Evolutionary conservation across 305 asterid species (phyloP).

Genomic region (Fraxinus latifolia): DNA sequence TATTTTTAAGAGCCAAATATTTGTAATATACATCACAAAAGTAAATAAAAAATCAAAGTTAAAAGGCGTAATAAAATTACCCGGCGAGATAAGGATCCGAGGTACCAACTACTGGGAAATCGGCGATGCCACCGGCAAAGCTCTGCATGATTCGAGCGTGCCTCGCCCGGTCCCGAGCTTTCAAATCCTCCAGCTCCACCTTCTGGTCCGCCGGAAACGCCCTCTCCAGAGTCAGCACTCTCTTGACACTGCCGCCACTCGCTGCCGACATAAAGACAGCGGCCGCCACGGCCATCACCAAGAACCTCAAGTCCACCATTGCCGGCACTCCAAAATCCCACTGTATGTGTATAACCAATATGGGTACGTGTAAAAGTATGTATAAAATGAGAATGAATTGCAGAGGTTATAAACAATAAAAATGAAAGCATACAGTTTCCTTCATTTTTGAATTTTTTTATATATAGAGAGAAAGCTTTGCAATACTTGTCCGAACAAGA

Average conservation of each 20-base stretch:
- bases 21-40: not conserved
- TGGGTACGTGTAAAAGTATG: constrained; percentile 1
- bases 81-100: constrained; percentile 81
- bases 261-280: constrained; percentile 14
- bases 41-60: not conserved
- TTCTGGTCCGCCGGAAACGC: constrained; percentile 34
- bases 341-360: not conserved
- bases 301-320: constrained; percentile 25
- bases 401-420: constrained; percentile 1
- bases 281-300: constrained; percentile 18
- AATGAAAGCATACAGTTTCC: not conserved
- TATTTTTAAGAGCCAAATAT: not conserved
- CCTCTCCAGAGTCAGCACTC: constrained; percentile 44
- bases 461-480: not conserved
- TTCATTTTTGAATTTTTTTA: not conserved
- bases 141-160: constrained; percentile 53
- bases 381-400: not conserved
- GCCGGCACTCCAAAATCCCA: constrained; percentile 17
- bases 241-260: constrained; percentile 13
- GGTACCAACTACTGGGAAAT: constrained; percentile 63
- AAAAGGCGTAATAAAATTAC: constrained; percentile 32
- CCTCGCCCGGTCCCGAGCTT: constrained; percentile 49
- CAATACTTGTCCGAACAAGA: not conserved
- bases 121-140: constrained; percentile 49
- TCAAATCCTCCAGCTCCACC: constrained; percentile 38